Percentiles rank a stretch among this genome's conserved stretches.
Evolutionary conservation across 75 land plant genomes (phyloP).

Genomic region (Chamaecyparis obtusa): DNA sequence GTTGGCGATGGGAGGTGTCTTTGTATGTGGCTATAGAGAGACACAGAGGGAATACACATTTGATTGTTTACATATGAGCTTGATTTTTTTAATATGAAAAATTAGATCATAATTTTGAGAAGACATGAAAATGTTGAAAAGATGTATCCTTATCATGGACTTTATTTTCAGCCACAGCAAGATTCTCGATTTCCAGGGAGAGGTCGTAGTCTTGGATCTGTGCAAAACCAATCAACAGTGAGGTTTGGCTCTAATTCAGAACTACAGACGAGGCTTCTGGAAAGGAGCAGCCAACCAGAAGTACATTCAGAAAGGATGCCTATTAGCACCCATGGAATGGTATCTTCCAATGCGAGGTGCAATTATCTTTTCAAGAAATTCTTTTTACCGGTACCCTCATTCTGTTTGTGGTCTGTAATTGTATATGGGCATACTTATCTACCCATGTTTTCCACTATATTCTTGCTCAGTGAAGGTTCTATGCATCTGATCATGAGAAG

Average conservation of each 20-base stretch:
- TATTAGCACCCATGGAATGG: conserved; percentile 3
- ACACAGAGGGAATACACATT: not conserved
- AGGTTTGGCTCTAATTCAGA: conserved; percentile 32
- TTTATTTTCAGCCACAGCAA: conserved; percentile 30
- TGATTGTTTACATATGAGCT: not conserved
- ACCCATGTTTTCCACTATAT: not conserved
- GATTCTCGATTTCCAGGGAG: conserved; percentile 81
- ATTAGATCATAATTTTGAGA: not conserved
- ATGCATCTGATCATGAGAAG: not conserved
- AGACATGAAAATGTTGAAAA: not conserved
- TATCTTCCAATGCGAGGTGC: conserved; percentile 20
- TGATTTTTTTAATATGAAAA: not conserved
- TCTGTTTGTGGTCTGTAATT: not conserved
- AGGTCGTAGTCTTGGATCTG: conserved; percentile 66
- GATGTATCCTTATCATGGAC: not conserved
- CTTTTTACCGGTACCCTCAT: not conserved
- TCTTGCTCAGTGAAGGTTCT: not conserved
- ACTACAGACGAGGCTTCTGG: conserved; percentile 72
- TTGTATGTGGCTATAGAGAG: not conserved
- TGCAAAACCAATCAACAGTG: conserved; percentile 20
- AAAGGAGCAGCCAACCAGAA: conserved; percentile 24
- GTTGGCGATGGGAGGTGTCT: not conserved
- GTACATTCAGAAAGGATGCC: conserved; percentile 1
- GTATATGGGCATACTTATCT: not conserved
- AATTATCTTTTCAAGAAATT: conserved; percentile 22